Conservation (phyloP, 305 asterid species). For the Ilex paraguariensis region DNA sequence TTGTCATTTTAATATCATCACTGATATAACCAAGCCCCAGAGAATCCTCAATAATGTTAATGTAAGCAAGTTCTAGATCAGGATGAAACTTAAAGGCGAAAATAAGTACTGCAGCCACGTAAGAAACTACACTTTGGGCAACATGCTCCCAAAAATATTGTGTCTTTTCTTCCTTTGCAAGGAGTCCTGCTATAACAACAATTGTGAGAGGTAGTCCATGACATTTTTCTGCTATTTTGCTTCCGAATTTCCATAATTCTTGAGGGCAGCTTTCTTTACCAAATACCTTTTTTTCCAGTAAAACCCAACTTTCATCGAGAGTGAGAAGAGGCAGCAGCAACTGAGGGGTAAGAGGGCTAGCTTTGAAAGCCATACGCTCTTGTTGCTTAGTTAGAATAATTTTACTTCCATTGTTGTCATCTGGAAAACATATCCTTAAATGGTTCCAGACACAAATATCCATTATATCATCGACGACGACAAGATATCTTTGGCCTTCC, state of each 20-base stretch:
- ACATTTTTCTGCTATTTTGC: constrained; percentile 11
- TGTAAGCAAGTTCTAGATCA: too few species aligned
- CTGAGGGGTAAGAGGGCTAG: not conserved
- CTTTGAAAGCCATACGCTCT: not conserved
- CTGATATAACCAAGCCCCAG: too few species aligned
- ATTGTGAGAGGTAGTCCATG: constrained; percentile 19
- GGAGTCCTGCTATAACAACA: constrained; percentile 15
- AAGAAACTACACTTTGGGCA: not conserved
- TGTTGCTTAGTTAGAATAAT: constrained; percentile 15
- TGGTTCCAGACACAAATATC: constrained; percentile 8
- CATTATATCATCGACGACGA: constrained; percentile 26
- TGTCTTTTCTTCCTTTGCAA: not conserved
- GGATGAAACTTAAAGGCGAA: too few species aligned
- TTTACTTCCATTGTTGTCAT: constrained; percentile 19
- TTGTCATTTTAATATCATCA: too few species aligned
- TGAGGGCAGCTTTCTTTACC: not conserved
- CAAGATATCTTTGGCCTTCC: constrained; percentile 11
- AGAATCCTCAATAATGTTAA: too few species aligned
- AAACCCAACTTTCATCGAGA: constrained; percentile 10
- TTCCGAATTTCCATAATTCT: constrained; percentile 6
- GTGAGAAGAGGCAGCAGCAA: not conserved
- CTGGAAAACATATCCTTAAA: constrained; percentile 4
- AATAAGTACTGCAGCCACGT: not conserved
- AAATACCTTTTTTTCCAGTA: constrained; percentile 8
- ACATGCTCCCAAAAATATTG: constrained; percentile 6